Evolutionary conservation across 1,284 basidiomycete species (phyloP), one percentile per base, ranked within the genome.

Genomic region (Marasmius oreades): DNA sequence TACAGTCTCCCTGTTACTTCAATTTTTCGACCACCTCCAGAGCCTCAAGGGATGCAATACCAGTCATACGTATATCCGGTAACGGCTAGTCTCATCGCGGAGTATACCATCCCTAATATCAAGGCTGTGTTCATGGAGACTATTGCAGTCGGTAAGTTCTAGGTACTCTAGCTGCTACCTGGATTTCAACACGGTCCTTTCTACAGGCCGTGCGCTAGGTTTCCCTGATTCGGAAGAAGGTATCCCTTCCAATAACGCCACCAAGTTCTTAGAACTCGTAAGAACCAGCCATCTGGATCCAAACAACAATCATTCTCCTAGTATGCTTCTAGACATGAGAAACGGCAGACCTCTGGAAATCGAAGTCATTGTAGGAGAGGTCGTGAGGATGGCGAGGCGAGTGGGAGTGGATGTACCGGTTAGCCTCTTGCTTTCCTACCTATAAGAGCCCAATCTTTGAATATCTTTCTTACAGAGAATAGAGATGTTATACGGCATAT

Each of bases 291-390:
- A 84, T 59, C 62, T 61, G 26, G 62, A 62, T 28, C 73, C 82
- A 2, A 71, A 77, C 7, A 78, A 72, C 61, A 72, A 57, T 11
- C 78, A 85, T 55, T 70, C 76, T 47, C 76, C 82, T 5, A 86
- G 84, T 63, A 86, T 86, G 82, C 69, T 87, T 33, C 72, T 86
- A 11, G 85, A 87, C 66, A 70, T 76, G 39, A 75, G 81, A 60
- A 73, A 70, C 18, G 78, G 75, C 3, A 71, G 72, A 43, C 84
- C 86, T 8, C 79, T 87, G 57, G 86, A 88, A 67, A 78, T 88
- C 0, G 85, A 87, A 63, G 83, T 77, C 14, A 84, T 88, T 56
- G 63, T 86, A 11, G 85, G 86, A 0, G 80, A 84, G 51, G 78
- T 85, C 1, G 76, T 86, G 11, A 70, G 78, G 39, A 71, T 81